Evolutionary conservation across 331 rosid genomes (phyloP), one percentile per base, ranked within the genome.

Genomic region (Quercus phellos): DNA sequence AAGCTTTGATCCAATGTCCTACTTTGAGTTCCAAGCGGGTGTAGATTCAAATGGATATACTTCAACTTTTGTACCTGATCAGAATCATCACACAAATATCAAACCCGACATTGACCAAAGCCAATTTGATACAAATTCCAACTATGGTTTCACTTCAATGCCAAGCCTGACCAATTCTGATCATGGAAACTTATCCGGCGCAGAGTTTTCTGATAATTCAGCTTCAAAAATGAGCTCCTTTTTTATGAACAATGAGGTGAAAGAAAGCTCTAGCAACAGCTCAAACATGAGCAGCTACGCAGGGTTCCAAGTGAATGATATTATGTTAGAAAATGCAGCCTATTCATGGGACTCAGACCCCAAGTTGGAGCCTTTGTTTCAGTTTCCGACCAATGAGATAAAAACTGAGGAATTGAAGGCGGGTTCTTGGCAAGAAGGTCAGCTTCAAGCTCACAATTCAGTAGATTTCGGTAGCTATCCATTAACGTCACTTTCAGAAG

Each of bases 381-480:
- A 94, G 80, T 90, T 87, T 77, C 91, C 86, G 42, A 77, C 43
- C 17, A 82, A 85, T 63, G 89, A 72, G 8, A 74, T 85, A 24
- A 92, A 91, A 84, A 80, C 92, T 0, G 97, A 90, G 81, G 98
- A 87, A 83, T 78, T 80, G 81, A 87, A 81, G 79, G 68, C 89
- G 12, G 55, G 68, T 85, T 85, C 97, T 16, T 81, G 92, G 97
- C 80, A 91, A 71, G 90, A 88, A 63, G 88, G 79, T 72, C 87
- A 84, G 27, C 61, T 78, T 69, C 89, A 88, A 68, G 83, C 75
- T 84, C 97, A 86, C 2, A 81, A 42, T 75, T 90, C 97, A 0
- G 77, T 85, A 77, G 92, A 90, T 86, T 90, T 94, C 89, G 81
- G 79, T 85, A 83, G 87, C 91, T 92, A 80, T 87, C 98, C 98